Evolutionary conservation across 1,284 basidiomycete genomes (phyloP), one percentile per base, ranked within the genome.

Genomic region (Microbotryum intermedium): DNA sequence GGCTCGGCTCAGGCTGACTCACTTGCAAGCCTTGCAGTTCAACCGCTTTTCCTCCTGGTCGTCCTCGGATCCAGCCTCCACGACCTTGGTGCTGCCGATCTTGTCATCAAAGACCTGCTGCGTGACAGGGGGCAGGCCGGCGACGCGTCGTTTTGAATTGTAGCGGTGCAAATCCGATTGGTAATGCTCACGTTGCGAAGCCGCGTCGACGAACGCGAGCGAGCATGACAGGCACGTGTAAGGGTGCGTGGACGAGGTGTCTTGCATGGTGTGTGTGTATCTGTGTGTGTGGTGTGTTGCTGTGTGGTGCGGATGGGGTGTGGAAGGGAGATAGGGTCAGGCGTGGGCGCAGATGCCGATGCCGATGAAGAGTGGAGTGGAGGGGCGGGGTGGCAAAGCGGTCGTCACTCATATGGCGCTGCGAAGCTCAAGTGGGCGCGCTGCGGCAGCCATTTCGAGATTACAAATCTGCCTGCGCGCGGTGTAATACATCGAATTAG

Each of bases 91-190:
- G 51, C 18, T 59, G 48, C 34, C 87, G n/a, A 97, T 87, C 73
- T 97, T 98, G 71, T 90, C 83, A 71, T 92, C 87, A 79, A 97
- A 99, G 1, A 86, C 73, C 8, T 80, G 76, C 0, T 81, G 82
- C 61, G 84, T 85, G 71, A 99, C 84, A 4, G 95, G 93, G 6
- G 90, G 87, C 2, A 99, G 81, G 18, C 83, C 84, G 8, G 95
- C 93, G 21, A 97, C 90, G 44, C 92, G 84, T 66, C 95, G 86
- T 78, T 97, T 97, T 85, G 97, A 92, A 75, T 99, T 99, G 78
- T 98, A 99, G 55, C 93, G 81, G 77, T 98, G 95, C 74, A 90
- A 86, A 76, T 99, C 95, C 43, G 90, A 90, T 68, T 84, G 54
- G 75, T 95, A 97, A 74, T 99, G 95, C 0, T 79, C 78, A 64